Evolutionary conservation across 1,284 basidiomycete species (phyloP).

Genomic region (Lentinula novae-zelandiae): DNA sequence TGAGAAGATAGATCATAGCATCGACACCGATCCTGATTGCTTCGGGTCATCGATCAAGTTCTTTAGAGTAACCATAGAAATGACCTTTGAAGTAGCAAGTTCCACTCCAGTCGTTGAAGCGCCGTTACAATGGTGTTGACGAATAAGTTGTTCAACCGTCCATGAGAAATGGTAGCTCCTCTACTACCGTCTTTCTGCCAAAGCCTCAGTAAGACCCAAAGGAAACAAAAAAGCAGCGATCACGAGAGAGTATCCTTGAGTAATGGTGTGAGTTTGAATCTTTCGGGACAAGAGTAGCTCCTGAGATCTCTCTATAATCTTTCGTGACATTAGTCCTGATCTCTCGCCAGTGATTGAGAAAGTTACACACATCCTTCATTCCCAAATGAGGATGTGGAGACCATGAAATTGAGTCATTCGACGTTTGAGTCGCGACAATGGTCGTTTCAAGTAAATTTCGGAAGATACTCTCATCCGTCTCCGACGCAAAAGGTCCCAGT

Average conservation of each 20-base stretch:
- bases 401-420: neutral
- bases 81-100: conserved; percentile 57
- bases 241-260: conserved; percentile 62
- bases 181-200: neutral
- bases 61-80: conserved; percentile 6
- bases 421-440: conserved; percentile 33
- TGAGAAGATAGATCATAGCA: conserved; percentile 71
- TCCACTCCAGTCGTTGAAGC: conserved; percentile 67
- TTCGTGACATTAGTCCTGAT: neutral
- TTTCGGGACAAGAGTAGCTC: conserved; percentile 44
- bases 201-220: neutral
- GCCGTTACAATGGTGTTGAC: conserved; percentile 74
- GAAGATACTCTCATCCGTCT: conserved; percentile 35
- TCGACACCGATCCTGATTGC: conserved; percentile 62
- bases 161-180: neutral
- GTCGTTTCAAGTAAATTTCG: conserved; percentile 38
- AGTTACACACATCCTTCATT: conserved; percentile 50
- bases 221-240: neutral
- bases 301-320: conserved; percentile 63
- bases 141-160: conserved; percentile 49
- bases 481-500: neutral
- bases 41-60: neutral
- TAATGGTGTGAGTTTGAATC: conserved; percentile 54
- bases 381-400: conserved; percentile 33
- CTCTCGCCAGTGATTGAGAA: neutral